Conservation (phyloP, 2,329 filamentous ascomycete genomes). For the Hypoxylon sp. region DNA sequence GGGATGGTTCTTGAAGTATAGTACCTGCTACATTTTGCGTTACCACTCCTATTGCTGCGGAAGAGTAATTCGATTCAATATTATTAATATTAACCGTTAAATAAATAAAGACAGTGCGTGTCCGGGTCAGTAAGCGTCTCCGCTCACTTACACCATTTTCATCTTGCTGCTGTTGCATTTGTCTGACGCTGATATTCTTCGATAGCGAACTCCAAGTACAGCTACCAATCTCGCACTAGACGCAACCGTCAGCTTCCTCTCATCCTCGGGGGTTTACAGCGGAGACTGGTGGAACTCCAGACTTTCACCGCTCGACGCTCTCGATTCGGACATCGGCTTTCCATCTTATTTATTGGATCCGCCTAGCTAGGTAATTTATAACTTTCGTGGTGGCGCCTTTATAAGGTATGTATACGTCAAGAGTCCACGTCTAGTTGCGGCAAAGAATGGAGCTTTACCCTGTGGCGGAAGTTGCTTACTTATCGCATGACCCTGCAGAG, state of each 20-base stretch:
- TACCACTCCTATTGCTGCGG: slow-evolving; percentile 23
- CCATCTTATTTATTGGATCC: slow-evolving; percentile 34
- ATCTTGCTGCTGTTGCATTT: slow-evolving; percentile 27
- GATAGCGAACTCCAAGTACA: slow-evolving; percentile 25
- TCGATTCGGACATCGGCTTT: slow-evolving; percentile 34
- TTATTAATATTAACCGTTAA: slow-evolving; percentile 15
- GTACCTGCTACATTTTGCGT: slow-evolving; percentile 32
- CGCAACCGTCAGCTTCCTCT: slow-evolving; percentile 36
- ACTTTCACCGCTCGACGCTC: slow-evolving; percentile 37
- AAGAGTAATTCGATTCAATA: slow-evolving; percentile 19
- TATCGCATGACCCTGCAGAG: slow-evolving; percentile 37
- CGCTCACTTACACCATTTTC: slow-evolving; percentile 35
- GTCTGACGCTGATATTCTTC: slow-evolving; percentile 38
- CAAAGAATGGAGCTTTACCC: slow-evolving; percentile 32
- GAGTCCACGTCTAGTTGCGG: slow-evolving; percentile 26
- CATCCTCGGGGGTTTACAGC: slow-evolving; percentile 22
- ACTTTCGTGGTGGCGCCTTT: slow-evolving; percentile 32
- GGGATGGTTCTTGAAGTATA: slow-evolving; percentile 23
- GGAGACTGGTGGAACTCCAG: slow-evolving; percentile 35
- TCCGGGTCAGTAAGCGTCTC: slow-evolving; percentile 32
- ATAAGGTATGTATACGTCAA: slow-evolving; percentile 27
- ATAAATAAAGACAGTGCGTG: slow-evolving; percentile 37
- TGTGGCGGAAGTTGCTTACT: slow-evolving; percentile 36
- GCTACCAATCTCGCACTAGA: slow-evolving; percentile 24
- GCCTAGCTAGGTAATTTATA: slow-evolving; percentile 34